Conservation (phyloP, 2,329 filamentous ascomycete genomes). For the Trichoderma semiorbis region DNA sequence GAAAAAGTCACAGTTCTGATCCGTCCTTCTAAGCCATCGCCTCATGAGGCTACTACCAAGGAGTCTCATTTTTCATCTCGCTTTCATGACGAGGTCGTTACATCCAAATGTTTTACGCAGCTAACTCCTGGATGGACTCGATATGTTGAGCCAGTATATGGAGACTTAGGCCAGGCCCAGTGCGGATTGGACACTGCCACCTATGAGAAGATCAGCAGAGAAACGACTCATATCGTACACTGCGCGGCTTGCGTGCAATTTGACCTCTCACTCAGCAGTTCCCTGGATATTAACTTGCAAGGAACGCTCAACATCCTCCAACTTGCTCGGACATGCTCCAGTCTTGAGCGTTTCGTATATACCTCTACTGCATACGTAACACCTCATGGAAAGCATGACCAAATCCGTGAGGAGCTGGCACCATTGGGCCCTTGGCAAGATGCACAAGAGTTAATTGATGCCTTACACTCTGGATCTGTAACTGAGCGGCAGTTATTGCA, state of each 20-base stretch:
- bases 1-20: background rate
- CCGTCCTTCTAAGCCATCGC: background rate
- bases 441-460: background rate
- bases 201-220: background rate
- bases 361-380: background rate
- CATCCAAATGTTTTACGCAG: background rate
- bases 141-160: background rate
- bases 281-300: background rate
- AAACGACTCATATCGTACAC: background rate
- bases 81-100: background rate
- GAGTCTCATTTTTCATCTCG: background rate
- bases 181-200: background rate
- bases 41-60: background rate
- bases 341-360: background rate
- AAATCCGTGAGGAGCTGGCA: background rate
- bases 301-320: background rate
- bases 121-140: background rate
- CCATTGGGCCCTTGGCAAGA: background rate
- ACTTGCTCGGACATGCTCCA: background rate
- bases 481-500: background rate
- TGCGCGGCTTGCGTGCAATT: background rate
- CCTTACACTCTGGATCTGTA: background rate
- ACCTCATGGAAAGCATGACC: background rate
- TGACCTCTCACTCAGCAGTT: background rate
- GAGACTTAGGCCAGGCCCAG: background rate